A percentile compares a stretch with the other conserved stretches of the same genome.
Evolutionary conservation across 2,329 filamentous ascomycete species (phyloP).

Genomic region (Cordyceps militaris): DNA sequence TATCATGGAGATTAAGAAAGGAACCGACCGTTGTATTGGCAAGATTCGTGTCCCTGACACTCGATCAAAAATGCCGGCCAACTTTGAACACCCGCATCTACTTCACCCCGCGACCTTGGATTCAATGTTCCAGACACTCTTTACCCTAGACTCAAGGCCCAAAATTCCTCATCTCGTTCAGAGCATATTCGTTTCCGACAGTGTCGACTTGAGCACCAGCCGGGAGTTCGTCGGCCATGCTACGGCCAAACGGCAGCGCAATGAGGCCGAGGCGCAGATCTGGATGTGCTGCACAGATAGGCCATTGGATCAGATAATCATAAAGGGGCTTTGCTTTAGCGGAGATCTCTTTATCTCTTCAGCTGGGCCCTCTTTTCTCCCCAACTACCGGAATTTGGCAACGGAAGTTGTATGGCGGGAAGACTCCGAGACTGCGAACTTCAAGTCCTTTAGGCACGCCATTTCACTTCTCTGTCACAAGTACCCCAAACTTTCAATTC

Average conservation of each 20-base stretch:
- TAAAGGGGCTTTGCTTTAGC: slow-evolving; percentile 40
- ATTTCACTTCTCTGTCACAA: slow-evolving; percentile 33
- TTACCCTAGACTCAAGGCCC: slow-evolving; percentile 36
- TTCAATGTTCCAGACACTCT: slow-evolving; percentile 46
- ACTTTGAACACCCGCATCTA: slow-evolving; percentile 46
- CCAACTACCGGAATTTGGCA: slow-evolving; percentile 42
- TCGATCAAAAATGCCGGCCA: slow-evolving; percentile 43
- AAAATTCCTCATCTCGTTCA: slow-evolving; percentile 44
- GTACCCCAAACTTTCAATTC: slow-evolving; percentile 29
- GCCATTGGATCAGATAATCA: slow-evolving; percentile 30
- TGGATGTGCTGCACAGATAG: slow-evolving; percentile 33
- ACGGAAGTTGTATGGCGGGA: slow-evolving; percentile 42
- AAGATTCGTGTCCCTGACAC: slow-evolving; percentile 42
- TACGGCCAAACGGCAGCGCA: slow-evolving; percentile 28
- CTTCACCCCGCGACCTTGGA: slow-evolving; percentile 54
- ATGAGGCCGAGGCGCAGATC: slow-evolving; percentile 36
- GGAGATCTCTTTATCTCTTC: slow-evolving; percentile 26
- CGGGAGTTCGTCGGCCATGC: slow-evolving; percentile 36
- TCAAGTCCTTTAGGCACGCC: slow-evolving; percentile 20
- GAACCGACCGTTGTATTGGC: slow-evolving; percentile 28
- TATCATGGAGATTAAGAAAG: slow-evolving; percentile 29
- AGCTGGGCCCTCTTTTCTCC: slow-evolving; percentile 32
- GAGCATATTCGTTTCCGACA: slow-evolving; percentile 39
- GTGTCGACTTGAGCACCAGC: slow-evolving; percentile 26
- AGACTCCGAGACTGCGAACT: slow-evolving; percentile 24